phyloP scores from a whole-genome alignment of 2,329 filamentous ascomycete genomes.

The Aureobasidium sp. region DNA sequence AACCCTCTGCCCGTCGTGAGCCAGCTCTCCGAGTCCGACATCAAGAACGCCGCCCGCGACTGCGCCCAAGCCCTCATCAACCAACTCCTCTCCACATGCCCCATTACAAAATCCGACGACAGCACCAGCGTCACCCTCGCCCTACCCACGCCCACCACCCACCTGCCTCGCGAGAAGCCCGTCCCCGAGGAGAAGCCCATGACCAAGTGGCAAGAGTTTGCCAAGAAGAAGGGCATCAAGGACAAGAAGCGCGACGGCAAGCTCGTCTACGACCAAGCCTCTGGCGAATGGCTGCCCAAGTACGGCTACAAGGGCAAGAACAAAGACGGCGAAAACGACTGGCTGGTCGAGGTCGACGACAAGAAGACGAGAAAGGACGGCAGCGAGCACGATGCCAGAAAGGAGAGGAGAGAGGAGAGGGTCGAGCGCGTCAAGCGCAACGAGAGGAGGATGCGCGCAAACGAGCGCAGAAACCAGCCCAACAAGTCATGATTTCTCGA shows the following conservation, averaged over 20 bases:
- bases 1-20: constrained; percentile 63
- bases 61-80: constrained; percentile 89
- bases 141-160: constrained; percentile 63
- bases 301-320: constrained; percentile 94
- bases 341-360: constrained; percentile 87
- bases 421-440: constrained; percentile 38
- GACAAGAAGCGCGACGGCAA: constrained; percentile 77
- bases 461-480: constrained; percentile 50
- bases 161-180: constrained; percentile 84
- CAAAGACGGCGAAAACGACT: constrained; percentile 74
- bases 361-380: constrained; percentile 47
- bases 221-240: constrained; percentile 93
- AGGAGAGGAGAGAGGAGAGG: constrained; percentile 55
- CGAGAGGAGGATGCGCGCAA: constrained; percentile 37
- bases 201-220: constrained; percentile 95
- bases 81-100: constrained; percentile 84
- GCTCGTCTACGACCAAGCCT: constrained; percentile 75
- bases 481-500: constrained; percentile 3
- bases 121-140: constrained; percentile 63
- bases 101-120: constrained; percentile 60
- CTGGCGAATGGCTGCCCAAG: constrained; percentile 81
- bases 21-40: constrained; percentile 37
- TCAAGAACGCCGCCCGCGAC: constrained; percentile 72
- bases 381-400: constrained; percentile 53
- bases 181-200: constrained; percentile 72